phyloP scores from a whole-genome alignment of 2,329 filamentous ascomycete species.

The Didymella segeticola region DNA sequence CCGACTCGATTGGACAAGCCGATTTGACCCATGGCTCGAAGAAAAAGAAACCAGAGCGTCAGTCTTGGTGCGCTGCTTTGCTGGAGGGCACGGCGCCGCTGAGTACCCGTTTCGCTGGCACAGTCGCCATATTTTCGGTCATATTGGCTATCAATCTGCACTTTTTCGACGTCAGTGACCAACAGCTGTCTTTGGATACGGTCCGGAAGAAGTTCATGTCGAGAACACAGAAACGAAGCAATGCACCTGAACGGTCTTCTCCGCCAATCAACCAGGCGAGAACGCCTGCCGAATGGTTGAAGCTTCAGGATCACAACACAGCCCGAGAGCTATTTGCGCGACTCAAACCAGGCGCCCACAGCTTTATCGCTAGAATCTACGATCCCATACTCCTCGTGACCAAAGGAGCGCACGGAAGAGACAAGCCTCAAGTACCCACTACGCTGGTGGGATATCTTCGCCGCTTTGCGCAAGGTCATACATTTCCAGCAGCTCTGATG shows the following conservation, averaged over 20 bases:
- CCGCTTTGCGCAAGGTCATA: conserved; percentile 66
- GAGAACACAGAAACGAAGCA: conserved; percentile 25
- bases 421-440: conserved; percentile 55
- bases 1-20: conserved; percentile 67
- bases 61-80: conserved; percentile 68
- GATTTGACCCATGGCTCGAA: conserved; percentile 49
- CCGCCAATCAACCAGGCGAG: conserved; percentile 74
- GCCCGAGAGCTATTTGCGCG: conserved; percentile 78
- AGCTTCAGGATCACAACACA: conserved; percentile 79
- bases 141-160: conserved; percentile 78
- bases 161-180: conserved; percentile 69
- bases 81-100: conserved; percentile 69
- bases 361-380: conserved; percentile 76
- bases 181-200: conserved; percentile 32
- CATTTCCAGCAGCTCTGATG: conserved; percentile 69
- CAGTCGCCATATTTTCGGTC: conserved; percentile 74
- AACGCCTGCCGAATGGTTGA: conserved; percentile 78
- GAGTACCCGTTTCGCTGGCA: conserved; percentile 77
- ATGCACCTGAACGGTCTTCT: conserved; percentile 43
- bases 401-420: conserved; percentile 70
- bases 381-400: conserved; percentile 77
- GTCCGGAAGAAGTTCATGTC: conserved; percentile 34
- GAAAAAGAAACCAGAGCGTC: conserved; percentile 52
- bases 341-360: conserved; percentile 73
- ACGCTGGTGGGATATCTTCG: conserved; percentile 61